Percentiles rank a stretch among this genome's conserved stretches.
Evolutionary conservation across 208 protist genomes (phyloP).

Genomic region (Acanthamoeba castellanii): DNA sequence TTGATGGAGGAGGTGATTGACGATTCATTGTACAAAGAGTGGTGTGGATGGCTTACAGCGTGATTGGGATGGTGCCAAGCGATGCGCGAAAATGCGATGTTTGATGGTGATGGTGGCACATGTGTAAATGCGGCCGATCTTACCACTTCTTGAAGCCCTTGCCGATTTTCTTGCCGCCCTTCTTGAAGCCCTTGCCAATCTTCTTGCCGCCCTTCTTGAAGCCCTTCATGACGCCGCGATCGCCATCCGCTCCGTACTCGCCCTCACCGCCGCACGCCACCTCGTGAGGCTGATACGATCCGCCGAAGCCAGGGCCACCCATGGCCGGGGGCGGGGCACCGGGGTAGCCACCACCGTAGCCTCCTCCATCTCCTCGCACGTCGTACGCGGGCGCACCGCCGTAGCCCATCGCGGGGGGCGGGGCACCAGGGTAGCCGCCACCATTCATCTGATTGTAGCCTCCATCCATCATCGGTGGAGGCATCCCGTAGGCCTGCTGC

Average conservation of each 20-base stretch:
- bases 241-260: background rate
- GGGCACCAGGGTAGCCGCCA: background rate
- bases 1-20: background rate
- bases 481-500: background rate
- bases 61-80: background rate
- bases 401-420: background rate
- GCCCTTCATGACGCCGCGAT: background rate
- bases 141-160: slow-evolving; percentile 45
- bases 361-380: background rate
- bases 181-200: slow-evolving; percentile 39
- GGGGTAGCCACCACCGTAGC: background rate
- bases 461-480: background rate
- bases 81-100: too few relatives aligned
- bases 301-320: slow-evolving; percentile 28
- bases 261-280: slow-evolving; percentile 6
- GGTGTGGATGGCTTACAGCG: background rate
- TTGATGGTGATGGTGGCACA: too few relatives aligned
- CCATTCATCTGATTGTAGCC: too few relatives aligned
- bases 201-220: slow-evolving; percentile 49
- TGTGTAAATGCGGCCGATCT: too few relatives aligned
- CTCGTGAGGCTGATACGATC: slow-evolving; percentile 6
- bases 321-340: background rate
- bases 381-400: background rate
- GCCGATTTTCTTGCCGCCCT: slow-evolving; percentile 30
- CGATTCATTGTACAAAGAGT: background rate